Percentiles rank a stretch among this genome's conserved stretches.
phyloP scores from a whole-genome alignment of 2,329 filamentous ascomycete genomes.

The Claviceps sp. region DNA sequence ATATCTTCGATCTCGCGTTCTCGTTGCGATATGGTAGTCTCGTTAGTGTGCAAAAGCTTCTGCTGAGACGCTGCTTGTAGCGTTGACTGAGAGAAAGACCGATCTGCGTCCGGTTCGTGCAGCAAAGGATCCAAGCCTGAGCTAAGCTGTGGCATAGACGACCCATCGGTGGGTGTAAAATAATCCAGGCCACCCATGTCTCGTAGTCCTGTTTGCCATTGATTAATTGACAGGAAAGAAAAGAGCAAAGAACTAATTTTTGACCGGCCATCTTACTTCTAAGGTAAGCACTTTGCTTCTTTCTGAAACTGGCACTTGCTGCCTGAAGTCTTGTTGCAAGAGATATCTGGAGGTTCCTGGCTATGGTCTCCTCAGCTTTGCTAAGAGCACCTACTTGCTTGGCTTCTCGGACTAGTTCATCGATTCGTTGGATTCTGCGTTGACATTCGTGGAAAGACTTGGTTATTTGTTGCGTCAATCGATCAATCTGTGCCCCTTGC shows the following conservation, averaged over 20 bases:
- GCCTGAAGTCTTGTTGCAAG: slow-evolving; percentile 82
- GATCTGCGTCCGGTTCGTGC: slow-evolving; percentile 86
- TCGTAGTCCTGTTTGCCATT: slow-evolving; percentile 48
- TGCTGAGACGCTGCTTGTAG: slow-evolving; percentile 65
- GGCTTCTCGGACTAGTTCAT: slow-evolving; percentile 73
- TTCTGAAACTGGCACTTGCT: slow-evolving; percentile 80
- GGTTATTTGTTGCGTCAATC: slow-evolving; percentile 81
- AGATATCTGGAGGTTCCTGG: slow-evolving; percentile 86
- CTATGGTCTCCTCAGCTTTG: slow-evolving; percentile 86
- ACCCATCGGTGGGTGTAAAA: slow-evolving; percentile 36
- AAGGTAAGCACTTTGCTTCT: slow-evolving; percentile 92
- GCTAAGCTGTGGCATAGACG: slow-evolving; percentile 34
- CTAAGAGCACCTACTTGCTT: slow-evolving; percentile 59
- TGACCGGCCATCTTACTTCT: slow-evolving; percentile 50
- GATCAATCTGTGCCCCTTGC: slow-evolving; percentile 85
- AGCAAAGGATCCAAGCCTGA: slow-evolving; percentile 73
- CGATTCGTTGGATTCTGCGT: slow-evolving; percentile 73
- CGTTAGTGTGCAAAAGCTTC: slow-evolving; percentile 58
- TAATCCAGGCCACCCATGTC: slow-evolving; percentile 50
- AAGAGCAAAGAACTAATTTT: slow-evolving; percentile 1
- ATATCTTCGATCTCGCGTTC: slow-evolving; percentile 97
- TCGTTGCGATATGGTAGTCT: slow-evolving; percentile 75
- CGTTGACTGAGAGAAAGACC: slow-evolving; percentile 79
- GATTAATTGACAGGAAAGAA: not conserved
- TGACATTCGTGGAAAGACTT: slow-evolving; percentile 83